Percentiles rank a stretch among this genome's conserved stretches.
Evolutionary conservation across 176 grass and related monocot genomes (phyloP).

Genomic region (Oryza nivara): DNA sequence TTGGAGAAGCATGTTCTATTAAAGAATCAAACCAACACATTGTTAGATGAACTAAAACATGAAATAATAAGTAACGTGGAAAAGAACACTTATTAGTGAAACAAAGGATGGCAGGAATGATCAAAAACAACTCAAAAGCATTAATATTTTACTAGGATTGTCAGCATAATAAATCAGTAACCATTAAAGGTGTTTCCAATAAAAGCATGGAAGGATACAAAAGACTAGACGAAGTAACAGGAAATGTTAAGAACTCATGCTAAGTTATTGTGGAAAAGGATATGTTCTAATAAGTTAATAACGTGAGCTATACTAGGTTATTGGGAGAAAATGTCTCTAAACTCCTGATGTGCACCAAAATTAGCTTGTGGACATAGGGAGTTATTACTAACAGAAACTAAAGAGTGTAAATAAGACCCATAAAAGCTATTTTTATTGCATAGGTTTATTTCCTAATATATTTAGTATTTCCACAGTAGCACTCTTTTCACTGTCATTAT

Average conservation of each 20-base stretch:
- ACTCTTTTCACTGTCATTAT: neutral
- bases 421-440: neutral
- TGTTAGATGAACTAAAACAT: neutral
- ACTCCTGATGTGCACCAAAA: neutral
- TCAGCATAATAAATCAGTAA: neutral
- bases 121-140: constrained; percentile 26
- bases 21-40: constrained; percentile 15
- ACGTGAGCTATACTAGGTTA: neutral
- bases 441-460: neutral
- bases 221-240: neutral
- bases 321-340: neutral
- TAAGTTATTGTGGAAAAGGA: neutral
- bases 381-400: neutral
- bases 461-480: neutral
- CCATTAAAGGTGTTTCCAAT: neutral
- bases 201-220: neutral
- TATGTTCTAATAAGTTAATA: neutral
- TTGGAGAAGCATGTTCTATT: constrained; percentile 31
- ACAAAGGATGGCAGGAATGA: neutral
- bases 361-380: neutral
- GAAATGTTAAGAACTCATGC: neutral
- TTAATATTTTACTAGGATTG: constrained; percentile 17
- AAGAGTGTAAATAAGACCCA: neutral
- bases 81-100: neutral
- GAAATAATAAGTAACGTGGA: neutral